Conservation (phyloP, 108 stramenopile species). For the Cyclotella baltica region DNA sequence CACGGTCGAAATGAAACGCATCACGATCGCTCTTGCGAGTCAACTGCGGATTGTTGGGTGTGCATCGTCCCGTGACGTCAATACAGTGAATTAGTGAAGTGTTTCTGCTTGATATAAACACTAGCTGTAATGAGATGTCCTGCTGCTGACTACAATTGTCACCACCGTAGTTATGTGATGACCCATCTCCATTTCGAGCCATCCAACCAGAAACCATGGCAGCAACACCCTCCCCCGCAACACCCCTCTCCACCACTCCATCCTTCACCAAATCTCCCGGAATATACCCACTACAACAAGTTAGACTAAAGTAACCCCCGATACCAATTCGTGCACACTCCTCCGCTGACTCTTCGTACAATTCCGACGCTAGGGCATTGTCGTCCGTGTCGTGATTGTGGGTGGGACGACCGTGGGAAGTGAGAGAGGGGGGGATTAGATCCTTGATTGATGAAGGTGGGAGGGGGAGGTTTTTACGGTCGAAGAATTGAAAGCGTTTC, state of each 20-base stretch:
- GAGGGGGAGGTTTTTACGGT: slow-evolving; percentile 72
- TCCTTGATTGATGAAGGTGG: slow-evolving; percentile 80
- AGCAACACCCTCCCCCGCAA: slow-evolving; percentile 21
- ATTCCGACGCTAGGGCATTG: neutral
- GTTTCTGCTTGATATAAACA: slow-evolving; percentile 73
- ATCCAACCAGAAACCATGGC: slow-evolving; percentile 44
- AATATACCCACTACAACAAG: slow-evolving; percentile 7
- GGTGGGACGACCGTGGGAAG: slow-evolving; percentile 10
- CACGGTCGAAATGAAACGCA: neutral
- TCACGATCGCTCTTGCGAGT: neutral
- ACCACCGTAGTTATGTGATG: neutral
- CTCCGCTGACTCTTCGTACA: slow-evolving; percentile 27
- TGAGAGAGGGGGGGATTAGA: slow-evolving; percentile 58
- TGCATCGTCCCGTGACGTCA: slow-evolving; percentile 85
- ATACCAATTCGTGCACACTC: slow-evolving; percentile 28
- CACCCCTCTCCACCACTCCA: neutral
- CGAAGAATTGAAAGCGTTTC: slow-evolving; percentile 93
- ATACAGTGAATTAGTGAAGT: slow-evolving; percentile 77
- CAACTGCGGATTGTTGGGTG: slow-evolving; percentile 53
- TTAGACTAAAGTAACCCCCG: slow-evolving; percentile 49
- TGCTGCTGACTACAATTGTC: neutral
- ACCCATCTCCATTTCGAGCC: slow-evolving; percentile 35
- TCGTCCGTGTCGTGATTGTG: neutral
- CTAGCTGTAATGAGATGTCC: slow-evolving; percentile 64
- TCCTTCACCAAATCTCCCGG: neutral